Base-by-base conservation (phyloP, 2,329 filamentous ascomycete genomes). In the Madurella fahalii region DNA sequence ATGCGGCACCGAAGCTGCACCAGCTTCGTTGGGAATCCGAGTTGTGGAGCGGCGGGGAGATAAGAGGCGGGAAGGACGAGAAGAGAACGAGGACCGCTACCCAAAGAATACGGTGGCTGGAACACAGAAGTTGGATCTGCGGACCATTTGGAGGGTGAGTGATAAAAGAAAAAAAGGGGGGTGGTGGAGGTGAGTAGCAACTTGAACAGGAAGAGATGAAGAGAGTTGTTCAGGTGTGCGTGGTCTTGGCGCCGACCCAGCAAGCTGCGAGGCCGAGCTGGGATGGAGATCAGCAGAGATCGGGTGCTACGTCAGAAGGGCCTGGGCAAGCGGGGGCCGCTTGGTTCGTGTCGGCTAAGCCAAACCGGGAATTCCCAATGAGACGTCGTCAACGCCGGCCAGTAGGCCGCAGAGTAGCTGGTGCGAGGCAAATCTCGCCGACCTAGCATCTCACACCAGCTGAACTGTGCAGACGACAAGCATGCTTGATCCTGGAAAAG, bases 221-320 rank as follows among this genome's bases (percentile, higher is more conserved):
- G n/a, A n/a, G 42, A 49, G 48, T 48, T 53, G 42, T 47, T 42
- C 37, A 53, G 40, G 30, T 20, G 31, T 42, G 47, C 37, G 34
- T 50, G 39, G 53, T 34, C 53, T 58, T 55, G 56, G 52, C 50
- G 47, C 34, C 16, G 46, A 39, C 42, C 46, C 51, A 46, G 42
- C 44, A 16, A 40, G 34, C 31, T 32, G 17, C 31, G 40, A 31
- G 39, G 47, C 34, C 42, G 50, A 53, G 47, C 53, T 52, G 53
- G 56, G 52, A 53, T 50, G 52, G 50, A 32, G 55, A 58, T 58
- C 53, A 54, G 47, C 56, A 48, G 31, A 43, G 54, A 60, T 56
- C 54, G 51, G 46, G 53, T 47, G 58, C 60, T 59, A 62, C 60
- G 58, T 62, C 60, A 62, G 58, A 57, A 55, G 40, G 41, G 17